These are phyloP conservation scores for Rhodotorula sphaerocarpa DNA, from an alignment of 768 basidiomycete genomes.

Conservation along the genomic window DNA sequence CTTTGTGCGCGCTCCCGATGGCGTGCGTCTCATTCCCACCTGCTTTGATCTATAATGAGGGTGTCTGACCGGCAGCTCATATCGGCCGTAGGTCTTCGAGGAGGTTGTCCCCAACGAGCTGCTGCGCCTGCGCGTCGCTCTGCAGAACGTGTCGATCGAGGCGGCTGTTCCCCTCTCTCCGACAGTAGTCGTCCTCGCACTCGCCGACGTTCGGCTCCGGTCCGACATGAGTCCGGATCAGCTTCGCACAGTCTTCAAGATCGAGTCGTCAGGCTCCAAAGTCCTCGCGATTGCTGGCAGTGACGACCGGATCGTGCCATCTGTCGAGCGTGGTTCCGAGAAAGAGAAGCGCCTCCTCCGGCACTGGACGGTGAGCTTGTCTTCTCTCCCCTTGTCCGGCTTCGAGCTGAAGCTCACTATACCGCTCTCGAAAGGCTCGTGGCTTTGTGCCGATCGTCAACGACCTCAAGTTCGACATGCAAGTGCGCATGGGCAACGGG, in stretches of 20 bases:
- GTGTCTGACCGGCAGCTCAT: not conserved
- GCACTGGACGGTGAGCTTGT: constrained; percentile 36
- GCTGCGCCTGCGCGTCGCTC: constrained; percentile 59
- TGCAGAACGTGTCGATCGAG: constrained; percentile 62
- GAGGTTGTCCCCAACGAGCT: constrained; percentile 82
- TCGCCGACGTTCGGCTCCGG: constrained; percentile 61
- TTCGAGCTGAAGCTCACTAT: too few relatives aligned
- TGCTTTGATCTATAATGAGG: too few relatives aligned
- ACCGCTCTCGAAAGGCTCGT: too few relatives aligned
- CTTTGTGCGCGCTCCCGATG: constrained; percentile 77
- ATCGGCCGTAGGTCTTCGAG: constrained; percentile 61
- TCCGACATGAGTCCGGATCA: constrained; percentile 64
- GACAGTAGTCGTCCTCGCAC: constrained; percentile 57
- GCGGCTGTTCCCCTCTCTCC: constrained; percentile 53
- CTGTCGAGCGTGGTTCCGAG: too few relatives aligned
- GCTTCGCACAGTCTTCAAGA: constrained; percentile 51
- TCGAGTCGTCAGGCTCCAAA: constrained; percentile 39
- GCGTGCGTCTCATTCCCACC: constrained; percentile 48
- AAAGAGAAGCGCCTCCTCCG: too few relatives aligned
- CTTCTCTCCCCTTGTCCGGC: too few relatives aligned
- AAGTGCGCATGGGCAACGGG: constrained; percentile 5
- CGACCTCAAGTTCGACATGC: not conserved
- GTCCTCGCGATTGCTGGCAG: constrained; percentile 12
- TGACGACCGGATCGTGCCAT: not conserved
- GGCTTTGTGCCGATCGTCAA: not conserved